These are phyloP conservation scores for Aquanectria penicillioides DNA, from an alignment of 2,329 filamentous ascomycete species.

Conservation along the genomic window DNA sequence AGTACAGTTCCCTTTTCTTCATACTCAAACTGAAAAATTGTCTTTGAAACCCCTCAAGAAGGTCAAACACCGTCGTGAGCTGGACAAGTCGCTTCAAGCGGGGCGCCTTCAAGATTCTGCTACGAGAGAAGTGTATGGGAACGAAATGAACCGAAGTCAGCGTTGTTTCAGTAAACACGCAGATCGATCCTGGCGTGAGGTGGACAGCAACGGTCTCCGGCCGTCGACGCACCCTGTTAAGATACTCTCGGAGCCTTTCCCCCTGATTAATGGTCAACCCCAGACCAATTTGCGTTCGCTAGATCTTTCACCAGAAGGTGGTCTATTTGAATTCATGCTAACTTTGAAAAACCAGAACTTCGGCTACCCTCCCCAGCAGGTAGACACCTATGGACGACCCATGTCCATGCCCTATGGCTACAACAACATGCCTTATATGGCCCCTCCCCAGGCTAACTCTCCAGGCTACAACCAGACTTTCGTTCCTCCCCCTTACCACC, in stretches of 20 bases:
- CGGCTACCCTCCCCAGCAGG: slow-evolving; percentile 58
- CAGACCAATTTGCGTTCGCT: slow-evolving; percentile 45
- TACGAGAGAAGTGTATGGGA: slow-evolving; percentile 47
- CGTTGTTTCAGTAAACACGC: slow-evolving; percentile 59
- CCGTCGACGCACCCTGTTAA: slow-evolving; percentile 32
- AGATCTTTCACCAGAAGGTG: slow-evolving; percentile 75
- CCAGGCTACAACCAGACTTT: slow-evolving; percentile 63
- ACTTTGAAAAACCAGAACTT: slow-evolving; percentile 75
- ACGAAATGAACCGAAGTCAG: slow-evolving; percentile 49
- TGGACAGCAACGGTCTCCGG: slow-evolving; percentile 34
- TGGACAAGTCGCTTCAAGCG: slow-evolving; percentile 56
- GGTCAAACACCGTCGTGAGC: slow-evolving; percentile 57
- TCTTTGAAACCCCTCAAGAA: slow-evolving; percentile 56
- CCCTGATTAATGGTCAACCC: slow-evolving; percentile 20
- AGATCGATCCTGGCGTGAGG: slow-evolving; percentile 48
- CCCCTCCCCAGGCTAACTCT: slow-evolving; percentile 54
- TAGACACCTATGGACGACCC: slow-evolving; percentile 52
- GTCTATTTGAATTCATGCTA: slow-evolving; percentile 79
- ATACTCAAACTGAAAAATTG: slow-evolving; percentile 45
- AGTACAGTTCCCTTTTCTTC: slow-evolving; percentile 63
- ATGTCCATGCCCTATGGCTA: slow-evolving; percentile 55
- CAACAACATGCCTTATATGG: slow-evolving; percentile 62
- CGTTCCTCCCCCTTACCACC: slow-evolving; percentile 52
- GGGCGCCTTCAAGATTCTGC: slow-evolving; percentile 51
- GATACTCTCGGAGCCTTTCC: slow-evolving; percentile 19